Evolutionary conservation across 768 basidiomycete species (phyloP).

Genomic region (Boletus tomentosulus): DNA sequence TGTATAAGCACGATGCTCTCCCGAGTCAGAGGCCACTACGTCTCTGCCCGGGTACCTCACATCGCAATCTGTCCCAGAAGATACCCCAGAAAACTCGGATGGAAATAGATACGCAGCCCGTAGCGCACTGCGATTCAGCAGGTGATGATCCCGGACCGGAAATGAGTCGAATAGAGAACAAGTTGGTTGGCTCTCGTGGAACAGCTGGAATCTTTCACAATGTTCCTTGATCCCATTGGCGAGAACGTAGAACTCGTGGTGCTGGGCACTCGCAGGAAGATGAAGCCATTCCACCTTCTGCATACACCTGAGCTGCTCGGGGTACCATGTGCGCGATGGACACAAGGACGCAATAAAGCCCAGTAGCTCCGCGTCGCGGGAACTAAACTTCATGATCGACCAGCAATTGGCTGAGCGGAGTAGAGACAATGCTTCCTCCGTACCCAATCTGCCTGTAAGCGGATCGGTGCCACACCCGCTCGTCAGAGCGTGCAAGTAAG

Average conservation of each 20-base stretch:
- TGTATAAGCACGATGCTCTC: slow-evolving; percentile 5
- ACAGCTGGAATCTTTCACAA: slow-evolving; percentile 7
- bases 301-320: slow-evolving; percentile 32
- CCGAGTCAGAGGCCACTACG: not conserved
- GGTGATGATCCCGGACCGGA: not conserved
- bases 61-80: not conserved
- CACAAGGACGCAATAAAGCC: slow-evolving; percentile 30
- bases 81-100: not conserved
- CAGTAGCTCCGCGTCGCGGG: slow-evolving; percentile 29
- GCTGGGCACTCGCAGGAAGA: slow-evolving; percentile 26
- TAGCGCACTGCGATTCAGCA: slow-evolving; percentile 12
- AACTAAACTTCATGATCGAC: slow-evolving; percentile 35
- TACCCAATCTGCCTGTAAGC: slow-evolving; percentile 40
- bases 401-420: slow-evolving; percentile 34
- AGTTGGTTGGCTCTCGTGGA: not conserved
- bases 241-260: slow-evolving; percentile 19
- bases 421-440: slow-evolving; percentile 38
- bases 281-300: slow-evolving; percentile 33
- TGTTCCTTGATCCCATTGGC: slow-evolving; percentile 27
- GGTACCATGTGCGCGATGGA: slow-evolving; percentile 21
- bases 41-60: slow-evolving; percentile 10
- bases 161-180: not conserved
- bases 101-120: slow-evolving; percentile 13
- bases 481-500: slow-evolving; percentile 44
- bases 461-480: slow-evolving; percentile 40